Conservation (phyloP, 1,139 yeast species). For the Lodderomyces oxycetoniae region DNA sequence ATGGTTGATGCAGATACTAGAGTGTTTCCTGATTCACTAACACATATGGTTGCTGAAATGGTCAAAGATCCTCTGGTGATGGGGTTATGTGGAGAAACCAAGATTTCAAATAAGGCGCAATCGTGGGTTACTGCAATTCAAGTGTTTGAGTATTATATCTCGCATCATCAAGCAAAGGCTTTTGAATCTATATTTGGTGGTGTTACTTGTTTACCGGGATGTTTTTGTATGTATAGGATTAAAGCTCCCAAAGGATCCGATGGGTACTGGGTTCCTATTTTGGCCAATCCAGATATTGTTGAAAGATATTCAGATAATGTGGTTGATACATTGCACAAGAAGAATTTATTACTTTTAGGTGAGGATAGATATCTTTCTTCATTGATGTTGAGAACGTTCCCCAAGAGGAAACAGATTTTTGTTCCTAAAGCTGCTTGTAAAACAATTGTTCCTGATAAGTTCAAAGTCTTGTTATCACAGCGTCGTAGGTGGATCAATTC, state of each 20-base stretch:
- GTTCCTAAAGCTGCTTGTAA: conserved; percentile 95
- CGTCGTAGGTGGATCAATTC: conserved; percentile 99
- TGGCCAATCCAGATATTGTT: conserved; percentile 94
- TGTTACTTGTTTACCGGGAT: conserved; percentile 96
- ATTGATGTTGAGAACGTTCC: conserved; percentile 88
- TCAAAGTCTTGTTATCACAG: conserved; percentile 80
- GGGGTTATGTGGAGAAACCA: conserved; percentile 98
- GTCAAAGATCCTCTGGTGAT: conserved; percentile 83
- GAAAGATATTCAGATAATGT: conserved; percentile 91
- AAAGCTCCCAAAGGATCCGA: conserved; percentile 87
- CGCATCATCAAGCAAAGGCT: conserved; percentile 95
- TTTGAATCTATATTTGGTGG: conserved; percentile 96
- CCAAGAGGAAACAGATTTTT: conserved; percentile 87
- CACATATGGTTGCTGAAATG: conserved; percentile 93
- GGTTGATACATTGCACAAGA: conserved; percentile 80
- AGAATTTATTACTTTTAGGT: conserved; percentile 83
- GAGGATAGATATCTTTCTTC: conserved; percentile 90
- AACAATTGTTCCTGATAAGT: conserved; percentile 83
- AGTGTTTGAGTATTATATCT: conserved; percentile 91
- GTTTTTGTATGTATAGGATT: conserved; percentile 93
- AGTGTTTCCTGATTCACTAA: conserved; percentile 83
- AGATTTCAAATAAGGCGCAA: conserved; percentile 78
- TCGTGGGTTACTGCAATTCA: conserved; percentile 95
- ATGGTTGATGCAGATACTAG: conserved; percentile 99
- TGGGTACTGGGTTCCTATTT: conserved; percentile 95